Evolutionary conservation across 2,329 filamentous ascomycete species (phyloP), one percentile per base, ranked within the genome.

Genomic region (Akanthomyces lecanii): DNA sequence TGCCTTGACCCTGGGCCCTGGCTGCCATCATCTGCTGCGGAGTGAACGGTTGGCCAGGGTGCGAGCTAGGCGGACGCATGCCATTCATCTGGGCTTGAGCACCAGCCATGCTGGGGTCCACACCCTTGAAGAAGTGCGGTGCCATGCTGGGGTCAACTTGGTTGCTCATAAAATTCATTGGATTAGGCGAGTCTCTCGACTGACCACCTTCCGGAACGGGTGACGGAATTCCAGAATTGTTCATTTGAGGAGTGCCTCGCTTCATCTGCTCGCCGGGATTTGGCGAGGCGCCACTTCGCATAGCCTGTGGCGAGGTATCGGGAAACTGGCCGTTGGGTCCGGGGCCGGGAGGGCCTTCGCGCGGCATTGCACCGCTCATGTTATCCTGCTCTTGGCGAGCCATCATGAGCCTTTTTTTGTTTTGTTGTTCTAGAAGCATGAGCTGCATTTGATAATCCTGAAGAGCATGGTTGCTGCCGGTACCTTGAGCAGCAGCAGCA

Each of bases 401-500:
- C 89, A 92, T 92, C 81, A 92, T 87, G 55, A 94, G 81, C 21
- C 90, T 82, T 76, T 92, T 93, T 81, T 93, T 94, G 70, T 94
- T 94, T 76, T 94, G 90, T 75, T 93, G 90, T 76, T 94, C 90
- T 18, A 94, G 82, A 56, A 93, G 77, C 90, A 93, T 94, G 72
- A 94, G 78, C 74, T 94, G 90, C 90, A 93, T 93, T 78, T 94
- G 90, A 70, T 94, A 94, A 74, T 95, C 90, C 75, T 93, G 90
- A 52, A 94, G 81, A 25, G 90, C 90, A 73, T 93, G 90, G 72
- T 92, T 94, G 75, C 88, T 89, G 40, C 75, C 75, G 16, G 74
- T 81, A 65, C 76, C 80, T 16, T 61, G 58, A 18, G 76, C 77
- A 67, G 76, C 77, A 66, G 81, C 81, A 40, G 75, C 76, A 63